These are phyloP conservation scores for Exophiala sp. DNA, from an alignment of 2,329 filamentous ascomycete species.

Conservation along the genomic window DNA sequence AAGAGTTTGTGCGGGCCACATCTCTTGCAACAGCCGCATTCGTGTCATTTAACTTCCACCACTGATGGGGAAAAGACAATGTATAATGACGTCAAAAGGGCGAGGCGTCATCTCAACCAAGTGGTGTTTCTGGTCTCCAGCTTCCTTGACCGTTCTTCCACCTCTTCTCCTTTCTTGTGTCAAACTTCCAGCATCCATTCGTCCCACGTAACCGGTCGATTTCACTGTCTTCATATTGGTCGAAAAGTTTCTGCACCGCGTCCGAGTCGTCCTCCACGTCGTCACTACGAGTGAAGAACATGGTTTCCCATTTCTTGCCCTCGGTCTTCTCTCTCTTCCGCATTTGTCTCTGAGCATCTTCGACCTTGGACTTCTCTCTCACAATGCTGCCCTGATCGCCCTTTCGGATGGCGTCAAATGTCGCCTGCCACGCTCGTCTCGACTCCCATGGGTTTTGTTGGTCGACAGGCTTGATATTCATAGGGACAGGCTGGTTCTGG, in stretches of 20 bases:
- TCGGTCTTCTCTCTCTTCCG: conserved; percentile 73
- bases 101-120: conserved; percentile 8
- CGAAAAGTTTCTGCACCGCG: neutral
- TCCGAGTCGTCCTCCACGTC: neutral
- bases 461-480: conserved; percentile 68
- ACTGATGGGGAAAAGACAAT: too few relatives aligned
- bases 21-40: neutral
- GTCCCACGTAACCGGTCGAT: conserved; percentile 13
- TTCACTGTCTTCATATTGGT: neutral
- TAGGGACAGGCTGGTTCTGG: conserved; percentile 37
- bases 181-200: conserved; percentile 23
- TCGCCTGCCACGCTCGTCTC: conserved; percentile 80
- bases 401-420: conserved; percentile 73
- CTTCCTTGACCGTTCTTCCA: conserved; percentile 16
- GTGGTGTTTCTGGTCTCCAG: conserved; percentile 14
- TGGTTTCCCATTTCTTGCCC: conserved; percentile 72
- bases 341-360: conserved; percentile 77
- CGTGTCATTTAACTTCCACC: too few relatives aligned
- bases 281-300: conserved; percentile 62
- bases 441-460: conserved; percentile 84
- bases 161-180: conserved; percentile 16
- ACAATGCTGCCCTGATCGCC: conserved; percentile 80
- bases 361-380: conserved; percentile 80
- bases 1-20: too few relatives aligned
- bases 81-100: too few relatives aligned